These are phyloP conservation scores for Pythium utonaiense DNA, from an alignment of 352 stramenopile species.

Conservation along the genomic window DNA sequence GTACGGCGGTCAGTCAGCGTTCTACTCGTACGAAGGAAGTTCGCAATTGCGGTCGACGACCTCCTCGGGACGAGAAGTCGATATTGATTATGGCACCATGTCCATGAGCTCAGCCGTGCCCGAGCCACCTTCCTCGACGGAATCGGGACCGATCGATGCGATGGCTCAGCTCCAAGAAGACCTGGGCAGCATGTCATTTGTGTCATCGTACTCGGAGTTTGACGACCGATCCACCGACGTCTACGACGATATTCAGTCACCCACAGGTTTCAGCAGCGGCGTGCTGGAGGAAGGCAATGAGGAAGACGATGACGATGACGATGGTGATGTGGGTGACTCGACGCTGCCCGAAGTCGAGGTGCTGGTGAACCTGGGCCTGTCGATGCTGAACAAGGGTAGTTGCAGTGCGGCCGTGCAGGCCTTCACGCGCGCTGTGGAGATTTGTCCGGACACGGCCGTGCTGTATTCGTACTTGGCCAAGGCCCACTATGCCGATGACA, in stretches of 20 bases:
- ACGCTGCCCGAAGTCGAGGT: conserved; percentile 77
- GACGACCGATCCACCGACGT: conserved; percentile 25
- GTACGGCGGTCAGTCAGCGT: neutral
- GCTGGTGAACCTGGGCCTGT: conserved; percentile 71
- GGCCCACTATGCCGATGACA: conserved; percentile 82
- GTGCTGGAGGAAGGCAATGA: conserved; percentile 24
- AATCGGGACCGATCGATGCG: conserved; percentile 4
- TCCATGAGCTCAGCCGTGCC: conserved; percentile 20
- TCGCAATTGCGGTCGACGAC: conserved; percentile 12
- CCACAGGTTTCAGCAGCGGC: neutral
- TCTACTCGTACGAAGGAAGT: conserved; percentile 19
- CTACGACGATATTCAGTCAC: conserved; percentile 18
- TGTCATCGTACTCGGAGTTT: conserved; percentile 35
- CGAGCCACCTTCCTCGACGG: conserved; percentile 19
- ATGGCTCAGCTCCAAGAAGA: conserved; percentile 26
- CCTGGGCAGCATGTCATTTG: conserved; percentile 29
- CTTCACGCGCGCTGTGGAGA: conserved; percentile 81
- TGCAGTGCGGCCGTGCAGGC: conserved; percentile 72
- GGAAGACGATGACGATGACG: conserved; percentile 14
- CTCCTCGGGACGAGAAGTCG: conserved; percentile 21
- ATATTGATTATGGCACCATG: conserved; percentile 20
- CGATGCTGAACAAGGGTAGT: conserved; percentile 83
- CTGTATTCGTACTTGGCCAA: conserved; percentile 77
- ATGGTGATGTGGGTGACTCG: conserved; percentile 58
- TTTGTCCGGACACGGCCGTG: conserved; percentile 66